Base-by-base conservation (phyloP, 495 filamentous ascomycete genomes). In the Xylaria bambusicola region DNA sequence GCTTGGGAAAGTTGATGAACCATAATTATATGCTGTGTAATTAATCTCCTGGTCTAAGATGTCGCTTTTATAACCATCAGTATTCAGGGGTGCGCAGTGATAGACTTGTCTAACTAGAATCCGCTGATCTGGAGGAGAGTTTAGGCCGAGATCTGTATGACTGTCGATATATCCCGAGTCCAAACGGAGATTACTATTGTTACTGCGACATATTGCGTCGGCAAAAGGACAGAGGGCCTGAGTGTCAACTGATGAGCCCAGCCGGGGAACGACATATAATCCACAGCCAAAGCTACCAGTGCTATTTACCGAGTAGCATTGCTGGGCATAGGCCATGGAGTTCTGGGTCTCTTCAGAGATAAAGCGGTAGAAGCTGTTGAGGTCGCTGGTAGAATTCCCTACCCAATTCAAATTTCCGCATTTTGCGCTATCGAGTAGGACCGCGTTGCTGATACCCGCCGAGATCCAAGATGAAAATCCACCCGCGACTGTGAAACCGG, bases 31-130 rank as follows among this genome's bases (percentile, higher is more conserved):
- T n/a, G n/a, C n/a, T n/a, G n/a, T n/a, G n/a, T n/a, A n/a, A n/a
- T n/a, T n/a, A n/a, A n/a, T n/a, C n/a, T n/a, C n/a, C n/a, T n/a
- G n/a, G n/a, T n/a, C n/a, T n/a, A n/a, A n/a, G n/a, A n/a, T n/a
- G n/a, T n/a, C n/a, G n/a, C 24, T 26, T 8, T 35, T 65, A 33
- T 62, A 61, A 17, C 62, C 62, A 15, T 60, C 48, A 0, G 66
- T 68, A 6, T 48, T 49, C 35, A 68, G 33, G 4, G 66, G 66
- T 35, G 63, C 60, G 42, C 63, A 68, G 13, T 61, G 63, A 13
- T 58, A 27, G 8, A 63, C 42, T 1, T 45, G 12, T 20, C 66
- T 40, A 24, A 36, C 50, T 23, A 55, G 38, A 17, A 61, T 51
- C 21, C 60, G 52, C 1, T 51, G 18, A n/a, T n/a, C n/a, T n/a